Evolutionary conservation across 2,329 filamentous ascomycete species (phyloP).

Genomic region (Cryphonectria radicalis): DNA sequence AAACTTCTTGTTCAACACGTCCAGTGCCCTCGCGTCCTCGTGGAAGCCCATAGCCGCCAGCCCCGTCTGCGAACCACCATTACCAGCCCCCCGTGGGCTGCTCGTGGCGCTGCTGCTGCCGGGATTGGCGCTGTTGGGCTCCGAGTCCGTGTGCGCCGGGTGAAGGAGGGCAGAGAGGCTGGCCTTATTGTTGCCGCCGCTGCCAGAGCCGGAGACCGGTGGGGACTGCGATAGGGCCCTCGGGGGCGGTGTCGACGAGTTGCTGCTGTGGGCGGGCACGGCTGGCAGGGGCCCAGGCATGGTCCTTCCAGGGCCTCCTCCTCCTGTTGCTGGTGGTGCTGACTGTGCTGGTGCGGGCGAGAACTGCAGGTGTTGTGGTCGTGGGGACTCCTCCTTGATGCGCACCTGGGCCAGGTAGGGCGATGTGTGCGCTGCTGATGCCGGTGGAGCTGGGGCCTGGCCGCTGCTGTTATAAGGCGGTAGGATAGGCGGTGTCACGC

Average conservation of each 20-base stretch:
- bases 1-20: constrained; percentile 38
- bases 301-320: constrained; percentile 34
- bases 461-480: constrained; percentile 26
- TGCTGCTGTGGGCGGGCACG: constrained; percentile 34
- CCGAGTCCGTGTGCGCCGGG: constrained; percentile 51
- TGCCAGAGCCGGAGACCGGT: constrained; percentile 33
- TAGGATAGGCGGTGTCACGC: constrained; percentile 27
- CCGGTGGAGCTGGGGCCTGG: neutral
- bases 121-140: constrained; percentile 50
- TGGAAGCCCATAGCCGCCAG: constrained; percentile 28
- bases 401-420: constrained; percentile 41
- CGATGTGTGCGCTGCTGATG: constrained; percentile 30
- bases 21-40: constrained; percentile 35
- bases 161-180: constrained; percentile 56
- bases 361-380: constrained; percentile 45
- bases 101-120: constrained; percentile 46
- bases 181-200: constrained; percentile 43
- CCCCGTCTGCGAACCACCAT: neutral
- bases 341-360: constrained; percentile 9
- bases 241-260: constrained; percentile 42
- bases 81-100: constrained; percentile 47
- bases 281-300: constrained; percentile 48
- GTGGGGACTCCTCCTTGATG: constrained; percentile 46
- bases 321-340: neutral
- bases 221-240: constrained; percentile 55